Evolutionary conservation across 2,329 filamentous ascomycete genomes (phyloP).

Genomic region (Clonostachys solani): DNA sequence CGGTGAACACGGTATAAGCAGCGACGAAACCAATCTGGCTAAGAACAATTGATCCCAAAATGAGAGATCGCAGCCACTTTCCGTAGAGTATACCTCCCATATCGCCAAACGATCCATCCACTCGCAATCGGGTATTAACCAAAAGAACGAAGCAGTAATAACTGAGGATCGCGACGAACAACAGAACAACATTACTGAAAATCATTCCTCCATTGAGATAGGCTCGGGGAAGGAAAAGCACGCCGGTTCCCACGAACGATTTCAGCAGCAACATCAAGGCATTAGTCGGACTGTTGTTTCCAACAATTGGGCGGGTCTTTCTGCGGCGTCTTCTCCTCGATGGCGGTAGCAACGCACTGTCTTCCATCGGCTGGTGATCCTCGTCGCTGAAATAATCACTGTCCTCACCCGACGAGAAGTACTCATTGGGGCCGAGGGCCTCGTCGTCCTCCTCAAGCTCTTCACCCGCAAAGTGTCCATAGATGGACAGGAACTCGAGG

Average conservation of each 20-base stretch:
- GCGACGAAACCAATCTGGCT: conserved; percentile 94
- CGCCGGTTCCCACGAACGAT: conserved; percentile 95
- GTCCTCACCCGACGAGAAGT: conserved; percentile 77
- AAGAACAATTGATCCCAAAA: conserved; percentile 87
- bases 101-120: conserved; percentile 95
- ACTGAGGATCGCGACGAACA: conserved; percentile 79
- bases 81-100: conserved; percentile 92
- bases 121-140: conserved; percentile 76
- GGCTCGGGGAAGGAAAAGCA: conserved; percentile 86
- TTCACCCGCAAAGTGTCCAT: conserved; percentile 96
- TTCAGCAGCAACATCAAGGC: conserved; percentile 87
- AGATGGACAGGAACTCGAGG: conserved; percentile 90
- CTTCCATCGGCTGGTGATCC: conserved; percentile 78
- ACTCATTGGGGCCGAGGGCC: conserved; percentile 79
- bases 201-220: conserved; percentile 97
- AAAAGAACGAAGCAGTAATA: conserved; percentile 98
- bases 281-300: conserved; percentile 73
- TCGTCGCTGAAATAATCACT: conserved; percentile 60
- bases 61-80: conserved; percentile 81
- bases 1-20: conserved; percentile 95
- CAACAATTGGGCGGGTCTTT: conserved; percentile 68
- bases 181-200: conserved; percentile 89
- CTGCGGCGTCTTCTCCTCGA: conserved; percentile 70
- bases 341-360: conserved; percentile 78
- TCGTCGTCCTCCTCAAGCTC: conserved; percentile 96